Evolutionary conservation across 805 yeast genomes (phyloP).

Genomic region (Diddensiella santjacobensis): DNA sequence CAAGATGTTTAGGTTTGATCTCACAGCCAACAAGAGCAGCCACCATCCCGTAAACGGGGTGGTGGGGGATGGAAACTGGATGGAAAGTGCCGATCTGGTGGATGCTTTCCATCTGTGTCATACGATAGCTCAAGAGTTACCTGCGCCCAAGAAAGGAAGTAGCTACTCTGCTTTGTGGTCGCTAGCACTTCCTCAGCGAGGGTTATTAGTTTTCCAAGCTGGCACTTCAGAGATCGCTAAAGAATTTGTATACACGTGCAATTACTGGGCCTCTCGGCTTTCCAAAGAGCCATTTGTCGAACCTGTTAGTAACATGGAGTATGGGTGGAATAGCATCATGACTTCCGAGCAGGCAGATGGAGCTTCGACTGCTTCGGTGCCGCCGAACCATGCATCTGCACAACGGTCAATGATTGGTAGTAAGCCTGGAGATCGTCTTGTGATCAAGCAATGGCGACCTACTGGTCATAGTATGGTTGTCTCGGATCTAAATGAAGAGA

Average conservation of each 20-base stretch:
- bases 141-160: conserved; percentile 32
- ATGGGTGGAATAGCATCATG: conserved; percentile 58
- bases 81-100: conserved; percentile 55
- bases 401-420: neutral
- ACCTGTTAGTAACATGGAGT: conserved; percentile 68
- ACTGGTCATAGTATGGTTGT: conserved; percentile 31
- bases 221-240: conserved; percentile 63
- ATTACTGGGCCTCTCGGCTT: conserved; percentile 86
- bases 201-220: conserved; percentile 56
- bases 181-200: conserved; percentile 48
- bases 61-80: conserved; percentile 67
- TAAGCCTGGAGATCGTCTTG: conserved; percentile 26
- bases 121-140: conserved; percentile 38
- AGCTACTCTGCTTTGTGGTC: conserved; percentile 48
- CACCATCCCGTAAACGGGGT: conserved; percentile 22
- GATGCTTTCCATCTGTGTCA: conserved; percentile 52
- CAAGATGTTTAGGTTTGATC: conserved; percentile 50
- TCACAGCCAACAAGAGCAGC: conserved; percentile 10
- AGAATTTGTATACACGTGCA: conserved; percentile 71
- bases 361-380: neutral
- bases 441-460: conserved; percentile 34
- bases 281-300: conserved; percentile 75
- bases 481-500: conserved; percentile 29
- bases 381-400: neutral
- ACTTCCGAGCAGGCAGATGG: conserved; percentile 1